Evolutionary conservation across 805 yeast genomes (phyloP).

Genomic region (Monosporozyma aerobia): DNA sequence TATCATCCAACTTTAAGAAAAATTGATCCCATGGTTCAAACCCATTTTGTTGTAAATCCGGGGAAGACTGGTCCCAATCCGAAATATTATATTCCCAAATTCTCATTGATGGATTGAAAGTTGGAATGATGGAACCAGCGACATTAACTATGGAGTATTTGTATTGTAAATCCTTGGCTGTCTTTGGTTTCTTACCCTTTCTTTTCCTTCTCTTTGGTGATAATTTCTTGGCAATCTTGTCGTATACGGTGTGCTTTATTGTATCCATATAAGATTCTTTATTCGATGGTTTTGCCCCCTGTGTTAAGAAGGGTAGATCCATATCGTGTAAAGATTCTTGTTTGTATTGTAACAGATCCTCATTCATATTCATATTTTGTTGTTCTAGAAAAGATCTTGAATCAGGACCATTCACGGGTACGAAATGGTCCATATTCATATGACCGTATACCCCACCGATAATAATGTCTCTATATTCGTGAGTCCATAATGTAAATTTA

Average conservation of each 20-base stretch:
- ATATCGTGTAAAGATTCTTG: conserved; percentile 24
- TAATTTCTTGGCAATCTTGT: conserved; percentile 34
- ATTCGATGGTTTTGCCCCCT: conserved; percentile 60
- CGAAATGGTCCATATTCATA: conserved; percentile 82
- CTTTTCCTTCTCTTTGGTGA: conserved; percentile 15
- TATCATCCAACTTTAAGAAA: conserved; percentile 40
- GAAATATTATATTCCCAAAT: conserved; percentile 81
- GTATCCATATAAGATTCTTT: conserved; percentile 56
- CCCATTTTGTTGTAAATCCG: neutral
- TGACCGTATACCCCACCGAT: conserved; percentile 82
- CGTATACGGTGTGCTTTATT: conserved; percentile 46
- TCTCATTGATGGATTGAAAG: conserved; percentile 74
- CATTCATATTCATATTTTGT: no score
- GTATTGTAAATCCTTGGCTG: conserved; percentile 31
- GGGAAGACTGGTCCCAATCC: conserved; percentile 29
- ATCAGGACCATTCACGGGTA: conserved; percentile 61
- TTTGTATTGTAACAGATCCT: conserved; percentile 3
- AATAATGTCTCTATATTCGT: conserved; percentile 75
- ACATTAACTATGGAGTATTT: conserved; percentile 64
- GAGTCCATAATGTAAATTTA: conserved; percentile 70
- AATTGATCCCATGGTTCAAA: conserved; percentile 51
- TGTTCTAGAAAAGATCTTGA: conserved; percentile 41
- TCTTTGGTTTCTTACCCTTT: conserved; percentile 12
- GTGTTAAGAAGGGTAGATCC: conserved; percentile 26
- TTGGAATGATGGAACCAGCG: conserved; percentile 70